Base-by-base conservation (phyloP, 805 yeast species). In the Kluyveromyces lactis region DNA sequence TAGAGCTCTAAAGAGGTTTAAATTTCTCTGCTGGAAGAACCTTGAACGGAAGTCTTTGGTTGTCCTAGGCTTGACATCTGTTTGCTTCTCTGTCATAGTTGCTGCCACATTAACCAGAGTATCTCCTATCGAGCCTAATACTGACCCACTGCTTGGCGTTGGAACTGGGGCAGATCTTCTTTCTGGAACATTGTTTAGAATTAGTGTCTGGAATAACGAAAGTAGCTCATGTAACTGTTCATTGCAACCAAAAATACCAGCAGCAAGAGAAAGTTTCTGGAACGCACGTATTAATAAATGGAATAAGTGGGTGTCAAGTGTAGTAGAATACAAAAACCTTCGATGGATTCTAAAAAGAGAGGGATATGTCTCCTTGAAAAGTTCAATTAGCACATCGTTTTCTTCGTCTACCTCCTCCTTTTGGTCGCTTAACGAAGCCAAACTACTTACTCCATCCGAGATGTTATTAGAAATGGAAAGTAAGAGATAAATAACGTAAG, bases 191-290 rank as follows among this genome's bases (percentile, higher is more conserved):
- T 72, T 62, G 28, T 64, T 66, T 13, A 76, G 59, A 1, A 76
- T 66, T 2, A 73, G 63, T 11, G 51, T 45, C 1, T 77, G 66
- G 46, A 76, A 68, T n/a, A 69, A 47, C n/a, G 53, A 46, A 34
- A 78, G 46, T 21, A 75, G 71, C 8, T 75, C 72, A 50, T 86
- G 83, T 36, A 95, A 64, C 17, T 80, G 66, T 0, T 63, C 65
- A 1, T 58, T 52, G 10, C 82, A 54, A 0, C 77, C 79, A n/a
- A 87, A 58, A 12, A 86, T 63, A 0, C 97, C 97, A 0, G 89
- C 72, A 0, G 89, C 77, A 55, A 86, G 95, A 5, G 95, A 77
- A 36, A 85, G 67, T 46, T 81, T 79, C 56, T 90, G 97, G 6
- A 85, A 68, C 0, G 94, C 73, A 29, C 95, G 66, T 2, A 87